Evolutionary conservation across 306 rosid genomes (phyloP), one percentile per base, ranked within the genome.

Genomic region (Lagenaria siceraria): DNA sequence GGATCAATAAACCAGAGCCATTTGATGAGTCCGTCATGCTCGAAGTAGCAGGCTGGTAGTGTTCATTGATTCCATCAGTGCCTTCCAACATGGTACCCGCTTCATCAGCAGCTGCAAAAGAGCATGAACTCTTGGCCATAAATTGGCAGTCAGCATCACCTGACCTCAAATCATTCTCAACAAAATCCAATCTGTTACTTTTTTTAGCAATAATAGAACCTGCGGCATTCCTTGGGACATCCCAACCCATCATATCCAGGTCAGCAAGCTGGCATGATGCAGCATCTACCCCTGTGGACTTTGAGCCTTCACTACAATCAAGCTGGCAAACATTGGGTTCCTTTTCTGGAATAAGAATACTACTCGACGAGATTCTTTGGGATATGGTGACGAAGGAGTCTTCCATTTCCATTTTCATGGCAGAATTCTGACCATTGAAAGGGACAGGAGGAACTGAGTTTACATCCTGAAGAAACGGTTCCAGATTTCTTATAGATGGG

Each of bases 11-110:
- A 78, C 78, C 81, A 10, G 84, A 89, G 72, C 77, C 82, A 78
- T 60, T 82, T 1, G 96, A 87, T n/a, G 97, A 89, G 85, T 86
- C 86, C 2, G 92, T 86, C 90, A 83, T 64, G 83, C 89, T 86
- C 24, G 92, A 91, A 83, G 81, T 77, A 80, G 80, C 18, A 24
- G 79, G 89, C 56, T 77, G 89, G 86, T 80, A 82, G 76, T 56
- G 86, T 76, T 90, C 91, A 61, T 65, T 79, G 79, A 78, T 80
- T 38, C 79, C 90, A 51, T 76, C 77, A 1, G 80, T 86, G 7
- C 80, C 79, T 43, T 89, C 83, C n/a, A 79, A 56, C 27, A 80
- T 77, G 48, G 75, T 81, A 42, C 87, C 89, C 77, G 78, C 80
- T 38, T 74, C 87, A 12, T 84, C 77, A 40, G 75, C 77, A 75